These are phyloP conservation scores for Parachaetomium inaequale DNA, from an alignment of 495 filamentous ascomycete genomes.

Conservation along the genomic window DNA sequence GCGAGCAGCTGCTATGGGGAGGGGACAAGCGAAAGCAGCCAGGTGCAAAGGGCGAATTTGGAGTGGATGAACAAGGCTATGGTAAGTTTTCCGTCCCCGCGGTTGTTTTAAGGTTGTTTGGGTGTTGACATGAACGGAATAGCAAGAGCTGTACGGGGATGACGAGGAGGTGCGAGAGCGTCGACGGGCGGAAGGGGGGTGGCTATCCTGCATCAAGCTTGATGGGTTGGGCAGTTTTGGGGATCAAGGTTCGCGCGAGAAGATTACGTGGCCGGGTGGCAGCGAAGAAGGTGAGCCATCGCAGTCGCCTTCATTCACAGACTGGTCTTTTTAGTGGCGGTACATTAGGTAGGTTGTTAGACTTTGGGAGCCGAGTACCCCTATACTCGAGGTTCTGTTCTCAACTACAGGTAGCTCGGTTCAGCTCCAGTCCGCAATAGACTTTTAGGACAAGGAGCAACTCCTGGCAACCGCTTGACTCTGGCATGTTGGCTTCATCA, in stretches of 20 bases:
- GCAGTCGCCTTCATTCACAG: background rate
- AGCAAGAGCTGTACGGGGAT: constrained; percentile 29
- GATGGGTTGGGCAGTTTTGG: background rate
- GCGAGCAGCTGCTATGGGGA: constrained; percentile 7
- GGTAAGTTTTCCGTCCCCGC: constrained; percentile 10
- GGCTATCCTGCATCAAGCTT: background rate
- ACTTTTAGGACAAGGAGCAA: no score
- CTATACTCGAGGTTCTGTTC: no score
- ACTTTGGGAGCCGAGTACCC: no score
- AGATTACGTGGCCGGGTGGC: background rate
- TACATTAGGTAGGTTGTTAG: no score
- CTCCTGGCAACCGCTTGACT: no score
- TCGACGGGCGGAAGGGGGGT: background rate
- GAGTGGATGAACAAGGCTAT: constrained; percentile 32
- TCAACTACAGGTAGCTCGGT: no score
- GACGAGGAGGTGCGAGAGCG: constrained; percentile 10
- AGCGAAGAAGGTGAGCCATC: background rate
- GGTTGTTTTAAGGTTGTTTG: background rate
- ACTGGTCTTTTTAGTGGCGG: background rate
- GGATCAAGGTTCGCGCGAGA: background rate
- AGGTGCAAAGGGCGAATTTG: constrained; percentile 16
- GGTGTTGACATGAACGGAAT: background rate
- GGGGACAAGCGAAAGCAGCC: background rate
- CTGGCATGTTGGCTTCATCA: no score
- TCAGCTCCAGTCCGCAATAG: no score